Evolutionary conservation across 495 filamentous ascomycete genomes (phyloP), one percentile per base, ranked within the genome.

Genomic region (Xylaria flabelliformis): DNA sequence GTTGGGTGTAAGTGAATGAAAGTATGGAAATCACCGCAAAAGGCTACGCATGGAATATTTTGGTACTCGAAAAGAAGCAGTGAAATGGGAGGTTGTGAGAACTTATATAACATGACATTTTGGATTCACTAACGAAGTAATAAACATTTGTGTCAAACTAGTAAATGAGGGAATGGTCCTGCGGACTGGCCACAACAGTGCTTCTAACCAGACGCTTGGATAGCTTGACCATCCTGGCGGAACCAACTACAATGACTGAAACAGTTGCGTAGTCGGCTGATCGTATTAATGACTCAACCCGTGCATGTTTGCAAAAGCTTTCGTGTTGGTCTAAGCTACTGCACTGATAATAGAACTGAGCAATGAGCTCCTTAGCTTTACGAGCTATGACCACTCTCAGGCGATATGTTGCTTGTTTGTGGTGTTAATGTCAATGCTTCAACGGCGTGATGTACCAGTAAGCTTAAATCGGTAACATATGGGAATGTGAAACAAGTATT

Each of bases 11-110:
- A 26, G 36, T 58, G 53, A 46, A 39, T 21, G 26, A 13, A 42
- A 50, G 19, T 53, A 13, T 34, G 34, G n/a, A 42, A 21, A 67
- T 67, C 48, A 56, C 34, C 32, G 15, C n/a, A 67, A 42, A 42
- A 56, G 50, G 12, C n/a, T 10, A 65, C 63, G 26, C 26, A 34
- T 50, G 13, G 42, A 15, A 34, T 36, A 5, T 15, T 65, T 32
- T 0, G 15, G 9, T 65, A 15, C 39, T 44, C 12, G 29, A 39
- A 26, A 3, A 44, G n/a, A 21, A n/a, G 17, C 8, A 24, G n/a
- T 13, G 53, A 29, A 41, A 29, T 29, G 21, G n/a, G 12, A 39
- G 8, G 36, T 6, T 8, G 36, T 39, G 34, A 12, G n/a, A 19
- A 17, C 6, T 24, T 29, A 15, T n/a, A 13, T n/a, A 44, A 39